Conservation (phyloP, 257 asterid species). For the Solanum appendiculatum region DNA sequence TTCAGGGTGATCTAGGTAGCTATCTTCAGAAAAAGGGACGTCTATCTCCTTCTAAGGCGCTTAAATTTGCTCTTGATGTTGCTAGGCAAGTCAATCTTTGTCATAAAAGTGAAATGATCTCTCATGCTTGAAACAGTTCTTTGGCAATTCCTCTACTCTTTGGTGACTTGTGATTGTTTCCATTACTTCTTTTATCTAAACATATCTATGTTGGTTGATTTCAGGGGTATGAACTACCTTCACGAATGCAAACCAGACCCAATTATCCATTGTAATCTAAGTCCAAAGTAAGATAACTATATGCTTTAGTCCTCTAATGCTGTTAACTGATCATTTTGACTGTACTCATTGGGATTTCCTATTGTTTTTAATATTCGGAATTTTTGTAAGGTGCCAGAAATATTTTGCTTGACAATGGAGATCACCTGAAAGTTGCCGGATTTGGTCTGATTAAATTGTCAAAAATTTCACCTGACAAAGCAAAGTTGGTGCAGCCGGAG, state of each 20-base stretch:
- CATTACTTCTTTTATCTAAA: background rate
- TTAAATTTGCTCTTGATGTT: conserved; percentile 79
- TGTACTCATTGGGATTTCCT: conserved; percentile 3
- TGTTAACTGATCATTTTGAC: background rate
- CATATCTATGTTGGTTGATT: background rate
- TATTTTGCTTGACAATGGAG: conserved; percentile 96
- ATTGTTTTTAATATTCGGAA: conserved; percentile 50
- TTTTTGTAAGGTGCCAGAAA: conserved; percentile 98
- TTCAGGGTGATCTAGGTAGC: conserved; percentile 73
- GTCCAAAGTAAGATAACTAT: conserved; percentile 90
- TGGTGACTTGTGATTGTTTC: background rate
- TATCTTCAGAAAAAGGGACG: conserved; percentile 94
- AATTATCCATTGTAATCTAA: conserved; percentile 80
- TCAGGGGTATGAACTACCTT: conserved; percentile 96
- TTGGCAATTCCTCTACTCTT: background rate
- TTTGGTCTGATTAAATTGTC: conserved; percentile 66
- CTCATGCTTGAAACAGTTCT: background rate
- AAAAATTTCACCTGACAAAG: conserved; percentile 62
- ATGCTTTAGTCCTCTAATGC: conserved; percentile 23
- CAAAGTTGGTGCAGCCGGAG: conserved; percentile 61
- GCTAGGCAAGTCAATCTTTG: conserved; percentile 54
- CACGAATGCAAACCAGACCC: conserved; percentile 98
- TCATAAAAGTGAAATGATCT: background rate
- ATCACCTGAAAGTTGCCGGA: conserved; percentile 92
- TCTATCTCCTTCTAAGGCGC: conserved; percentile 69